Evolutionary conservation across 2,329 filamentous ascomycete genomes (phyloP).

Genomic region (Claviceps maximensis): DNA sequence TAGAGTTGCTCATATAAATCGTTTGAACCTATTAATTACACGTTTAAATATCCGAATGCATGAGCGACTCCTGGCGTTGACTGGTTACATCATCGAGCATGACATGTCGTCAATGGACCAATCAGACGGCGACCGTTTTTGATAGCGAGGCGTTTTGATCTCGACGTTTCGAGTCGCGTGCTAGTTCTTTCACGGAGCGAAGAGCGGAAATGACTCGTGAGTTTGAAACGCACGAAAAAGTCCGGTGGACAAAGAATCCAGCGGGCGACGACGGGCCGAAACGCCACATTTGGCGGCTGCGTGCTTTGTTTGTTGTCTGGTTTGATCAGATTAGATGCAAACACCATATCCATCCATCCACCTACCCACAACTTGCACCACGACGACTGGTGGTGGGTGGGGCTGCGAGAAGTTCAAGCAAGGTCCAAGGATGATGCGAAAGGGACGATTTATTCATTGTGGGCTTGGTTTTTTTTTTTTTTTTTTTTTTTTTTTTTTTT

Average conservation of each 20-base stretch:
- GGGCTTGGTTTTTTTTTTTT: too few species aligned
- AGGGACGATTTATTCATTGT: neutral
- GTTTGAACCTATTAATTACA: too few species aligned
- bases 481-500: too few species aligned
- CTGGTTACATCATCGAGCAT: neutral
- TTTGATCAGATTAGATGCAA: neutral
- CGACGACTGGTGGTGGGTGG: neutral
- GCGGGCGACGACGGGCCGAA: neutral
- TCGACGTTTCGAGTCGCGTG: neutral
- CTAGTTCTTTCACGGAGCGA: neutral
- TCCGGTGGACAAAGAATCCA: neutral
- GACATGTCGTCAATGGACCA: neutral
- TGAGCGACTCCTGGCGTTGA: neutral
- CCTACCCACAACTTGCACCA: neutral
- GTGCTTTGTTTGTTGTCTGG: neutral
- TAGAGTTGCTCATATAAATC: neutral
- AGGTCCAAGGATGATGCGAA: neutral
- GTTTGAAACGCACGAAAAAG: neutral
- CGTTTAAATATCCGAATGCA: neutral
- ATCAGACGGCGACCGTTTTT: neutral
- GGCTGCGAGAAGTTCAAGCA: too few species aligned
- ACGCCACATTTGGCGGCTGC: neutral
- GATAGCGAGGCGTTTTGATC: neutral
- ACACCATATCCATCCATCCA: too few species aligned
- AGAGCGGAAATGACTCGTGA: neutral